Percentiles rank a stretch among this genome's conserved stretches.
Evolutionary conservation across 352 stramenopile genomes (phyloP).

Genomic region (Saprolegnia parasitica): DNA sequence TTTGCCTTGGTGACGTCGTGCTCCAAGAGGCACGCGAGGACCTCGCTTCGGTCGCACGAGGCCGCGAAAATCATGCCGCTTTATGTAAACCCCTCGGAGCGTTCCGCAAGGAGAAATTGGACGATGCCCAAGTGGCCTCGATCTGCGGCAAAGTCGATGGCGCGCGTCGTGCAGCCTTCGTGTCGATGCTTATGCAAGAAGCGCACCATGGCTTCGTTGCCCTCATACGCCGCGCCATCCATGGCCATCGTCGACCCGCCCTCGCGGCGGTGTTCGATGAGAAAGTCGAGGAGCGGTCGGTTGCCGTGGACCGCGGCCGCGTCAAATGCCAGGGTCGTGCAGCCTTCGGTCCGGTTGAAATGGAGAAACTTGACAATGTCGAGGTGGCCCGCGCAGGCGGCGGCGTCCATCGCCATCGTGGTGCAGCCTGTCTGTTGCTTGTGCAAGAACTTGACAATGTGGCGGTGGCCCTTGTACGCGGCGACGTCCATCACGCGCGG

Average conservation of each 20-base stretch:
- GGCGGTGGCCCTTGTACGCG: too few relatives aligned
- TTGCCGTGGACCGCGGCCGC: not conserved
- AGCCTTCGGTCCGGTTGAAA: conserved; percentile 2
- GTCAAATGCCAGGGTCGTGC: not conserved
- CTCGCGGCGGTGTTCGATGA: not conserved
- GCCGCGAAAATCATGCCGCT: too few relatives aligned
- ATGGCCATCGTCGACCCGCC: conserved; percentile 5
- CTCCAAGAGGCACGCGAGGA: too few relatives aligned
- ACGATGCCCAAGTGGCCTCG: too few relatives aligned
- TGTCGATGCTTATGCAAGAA: conserved; percentile 8
- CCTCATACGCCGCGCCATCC: conserved; percentile 16
- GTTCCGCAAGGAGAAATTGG: too few relatives aligned
- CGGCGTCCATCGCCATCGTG: not conserved
- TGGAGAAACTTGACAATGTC: conserved; percentile 9
- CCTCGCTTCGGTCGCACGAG: too few relatives aligned
- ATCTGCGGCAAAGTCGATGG: too few relatives aligned
- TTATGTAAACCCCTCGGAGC: too few relatives aligned
- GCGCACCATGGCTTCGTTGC: conserved; percentile 10
- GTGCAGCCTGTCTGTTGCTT: not conserved
- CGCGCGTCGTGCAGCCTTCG: too few relatives aligned
- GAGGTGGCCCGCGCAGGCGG: not conserved
- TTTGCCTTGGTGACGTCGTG: too few relatives aligned
- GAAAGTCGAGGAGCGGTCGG: not conserved
- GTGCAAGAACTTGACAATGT: not conserved
- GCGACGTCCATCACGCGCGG: too few relatives aligned